Evolutionary conservation across 148 eudicot species (phyloP).

Genomic region (Rhododendron kiyosumense): DNA sequence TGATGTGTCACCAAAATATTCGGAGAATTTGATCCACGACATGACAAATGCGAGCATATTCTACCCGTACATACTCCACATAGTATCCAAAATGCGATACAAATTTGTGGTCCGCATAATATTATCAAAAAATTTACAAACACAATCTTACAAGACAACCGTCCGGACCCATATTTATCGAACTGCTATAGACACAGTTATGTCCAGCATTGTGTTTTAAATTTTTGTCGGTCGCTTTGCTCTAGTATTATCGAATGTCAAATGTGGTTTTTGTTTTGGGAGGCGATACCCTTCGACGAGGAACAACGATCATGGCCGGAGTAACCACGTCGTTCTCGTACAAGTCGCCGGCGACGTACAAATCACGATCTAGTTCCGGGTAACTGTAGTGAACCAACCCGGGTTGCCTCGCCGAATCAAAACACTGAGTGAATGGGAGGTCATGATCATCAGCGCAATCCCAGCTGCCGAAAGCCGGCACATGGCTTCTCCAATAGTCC

Average conservation of each 20-base stretch:
- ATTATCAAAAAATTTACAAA: not conserved
- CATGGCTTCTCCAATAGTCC: conserved; percentile 52
- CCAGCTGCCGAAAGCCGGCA: conserved; percentile 93
- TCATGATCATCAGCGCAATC: conserved; percentile 36
- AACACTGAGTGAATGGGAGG: conserved; percentile 63
- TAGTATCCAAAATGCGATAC: too few species aligned
- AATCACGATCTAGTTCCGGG: conserved; percentile 48
- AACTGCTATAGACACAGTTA: too few species aligned
- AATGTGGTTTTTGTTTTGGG: not conserved
- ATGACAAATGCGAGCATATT: too few species aligned
- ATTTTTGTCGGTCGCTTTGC: too few species aligned
- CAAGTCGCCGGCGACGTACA: conserved; percentile 83
- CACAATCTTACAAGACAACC: too few species aligned
- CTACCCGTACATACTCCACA: too few species aligned
- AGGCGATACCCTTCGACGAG: conserved; percentile 55
- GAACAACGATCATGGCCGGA: conserved; percentile 86
- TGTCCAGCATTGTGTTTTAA: too few species aligned
- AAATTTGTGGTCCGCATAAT: too few species aligned
- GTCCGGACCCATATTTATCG: too few species aligned
- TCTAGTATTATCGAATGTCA: not conserved
- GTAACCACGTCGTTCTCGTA: conserved; percentile 58
- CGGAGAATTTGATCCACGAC: too few species aligned
- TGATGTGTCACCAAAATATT: too few species aligned
- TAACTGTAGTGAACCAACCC: conserved; percentile 25
- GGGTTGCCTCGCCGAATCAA: conserved; percentile 62